A percentile compares a stretch with the other conserved stretches of the same genome.
Conservation (phyloP, 306 rosid genomes). For the Cucumis melo region DNA sequence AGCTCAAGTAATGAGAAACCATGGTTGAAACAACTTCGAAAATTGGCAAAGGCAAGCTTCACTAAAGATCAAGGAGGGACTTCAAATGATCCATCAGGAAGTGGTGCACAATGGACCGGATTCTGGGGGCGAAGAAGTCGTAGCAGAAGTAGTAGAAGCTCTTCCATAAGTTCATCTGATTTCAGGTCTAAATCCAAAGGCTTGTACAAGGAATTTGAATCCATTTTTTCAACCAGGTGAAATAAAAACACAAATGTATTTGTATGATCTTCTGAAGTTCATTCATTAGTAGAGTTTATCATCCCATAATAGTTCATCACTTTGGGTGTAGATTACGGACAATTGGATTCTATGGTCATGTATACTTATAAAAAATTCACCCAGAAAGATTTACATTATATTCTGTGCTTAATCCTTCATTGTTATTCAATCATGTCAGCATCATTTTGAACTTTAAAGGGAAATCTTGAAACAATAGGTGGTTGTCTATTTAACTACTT, state of each 20-base stretch:
- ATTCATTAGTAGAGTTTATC: not conserved
- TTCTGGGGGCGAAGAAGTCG: slow-evolving; percentile 32
- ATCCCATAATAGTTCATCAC: not conserved
- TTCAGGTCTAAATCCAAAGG: slow-evolving; percentile 38
- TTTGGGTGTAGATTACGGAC: not conserved
- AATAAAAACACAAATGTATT: not conserved
- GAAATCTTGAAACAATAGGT: not conserved
- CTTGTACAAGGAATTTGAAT: slow-evolving; percentile 65
- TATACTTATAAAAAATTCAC: not conserved
- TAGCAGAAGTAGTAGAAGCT: slow-evolving; percentile 49
- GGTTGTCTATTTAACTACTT: not conserved
- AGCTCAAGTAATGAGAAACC: slow-evolving; percentile 50
- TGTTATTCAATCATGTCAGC: not conserved
- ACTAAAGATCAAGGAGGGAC: slow-evolving; percentile 39
- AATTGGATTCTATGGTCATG: not conserved
- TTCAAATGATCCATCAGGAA: slow-evolving; percentile 58
- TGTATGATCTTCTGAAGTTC: not conserved
- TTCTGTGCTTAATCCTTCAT: not conserved
- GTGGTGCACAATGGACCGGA: slow-evolving; percentile 42
- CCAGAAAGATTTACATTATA: not conserved
- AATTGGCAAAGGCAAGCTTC: slow-evolving; percentile 57
- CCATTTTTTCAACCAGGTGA: slow-evolving; percentile 83
- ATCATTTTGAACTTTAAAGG: not conserved
- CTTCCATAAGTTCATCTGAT: slow-evolving; percentile 33
- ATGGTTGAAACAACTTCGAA: slow-evolving; percentile 56